Base-by-base conservation (phyloP, 371 early-diverging fungal species). In the Mortierella sp. region DNA sequence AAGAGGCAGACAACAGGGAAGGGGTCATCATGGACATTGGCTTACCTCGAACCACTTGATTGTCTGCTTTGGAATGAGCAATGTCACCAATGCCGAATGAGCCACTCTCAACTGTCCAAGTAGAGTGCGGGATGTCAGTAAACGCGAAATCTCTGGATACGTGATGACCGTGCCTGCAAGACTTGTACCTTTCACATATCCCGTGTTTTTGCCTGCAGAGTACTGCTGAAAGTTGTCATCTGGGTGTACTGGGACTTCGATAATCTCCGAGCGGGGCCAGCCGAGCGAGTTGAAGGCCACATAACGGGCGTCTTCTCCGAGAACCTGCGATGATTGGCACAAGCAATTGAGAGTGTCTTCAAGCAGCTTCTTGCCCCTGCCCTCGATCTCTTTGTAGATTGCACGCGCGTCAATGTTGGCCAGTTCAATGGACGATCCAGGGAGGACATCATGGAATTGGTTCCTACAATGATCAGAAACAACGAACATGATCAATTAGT, bases 401-500 rank as follows among this genome's bases (percentile, higher is more conserved):
- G 40, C 57, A 22, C 57, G 59, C 1, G 93, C 93, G 79, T 98
- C 98, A 12, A 86, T 81, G 76, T 94, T 96, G 19, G 95, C 98
- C 59, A 94, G 70, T 40, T 89, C 94, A 69, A 98, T 97, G 8
- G 91, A 86, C 3, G 95, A 92, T 0, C 99, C 99, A 5, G 99
- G 98, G 24, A 96, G 85, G 19, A 96, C 94, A 76, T 97, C 97
- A 71, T 98, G 99, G 80, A 98, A 98, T 80, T 98, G 98, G 65
- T 96, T 96, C 37, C 79, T 81, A 50, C n/a, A 22, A n/a, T 1
- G 27, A 2, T n/a, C 34, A 34, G 4, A 34, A 4, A 4, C 4
- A 34, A 34, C 34, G 34, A 34, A 10, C 10, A 34, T 7, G 34
- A 10, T 34, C 34, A 34, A 34, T 34, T n/a, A n/a, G n/a, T n/a